phyloP scores from a whole-genome alignment of 148 eudicot genomes.

The Rhododendron molle region DNA sequence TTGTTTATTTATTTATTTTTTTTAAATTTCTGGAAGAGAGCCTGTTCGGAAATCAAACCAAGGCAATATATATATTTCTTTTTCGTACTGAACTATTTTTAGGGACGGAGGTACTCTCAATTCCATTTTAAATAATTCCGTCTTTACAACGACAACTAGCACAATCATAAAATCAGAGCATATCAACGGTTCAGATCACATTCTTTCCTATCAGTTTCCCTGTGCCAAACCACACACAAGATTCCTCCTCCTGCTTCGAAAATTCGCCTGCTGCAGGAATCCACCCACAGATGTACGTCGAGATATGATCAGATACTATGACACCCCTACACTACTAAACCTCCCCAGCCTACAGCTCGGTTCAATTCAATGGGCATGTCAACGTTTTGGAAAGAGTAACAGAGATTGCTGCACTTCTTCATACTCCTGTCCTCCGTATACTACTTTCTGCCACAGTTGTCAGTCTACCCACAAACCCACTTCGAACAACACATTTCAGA shows the following conservation, averaged over 20 bases:
- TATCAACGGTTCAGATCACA: background rate
- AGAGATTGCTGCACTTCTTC: background rate
- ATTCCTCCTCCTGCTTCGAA: background rate
- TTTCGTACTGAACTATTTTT: no score
- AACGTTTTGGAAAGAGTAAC: constrained; percentile 2
- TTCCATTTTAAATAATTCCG: background rate
- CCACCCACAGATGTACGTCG: constrained; percentile 16
- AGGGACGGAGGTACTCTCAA: background rate
- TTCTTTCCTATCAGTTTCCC: no score
- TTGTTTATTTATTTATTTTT: no score
- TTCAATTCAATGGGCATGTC: constrained; percentile 16
- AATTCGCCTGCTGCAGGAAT: background rate
- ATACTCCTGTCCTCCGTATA: background rate
- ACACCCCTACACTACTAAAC: background rate
- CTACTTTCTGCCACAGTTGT: background rate
- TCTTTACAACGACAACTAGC: background rate
- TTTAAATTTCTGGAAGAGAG: no score
- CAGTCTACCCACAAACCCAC: background rate
- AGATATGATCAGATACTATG: constrained; percentile 18
- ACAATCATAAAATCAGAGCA: background rate
- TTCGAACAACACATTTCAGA: background rate
- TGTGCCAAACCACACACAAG: background rate
- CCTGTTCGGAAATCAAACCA: no score
- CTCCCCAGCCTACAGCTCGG: background rate
- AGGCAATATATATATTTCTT: no score